Percentiles rank a stretch among this genome's conserved stretches.
Evolutionary conservation across 345 rosid species (phyloP).

Genomic region (Punica granatum): DNA sequence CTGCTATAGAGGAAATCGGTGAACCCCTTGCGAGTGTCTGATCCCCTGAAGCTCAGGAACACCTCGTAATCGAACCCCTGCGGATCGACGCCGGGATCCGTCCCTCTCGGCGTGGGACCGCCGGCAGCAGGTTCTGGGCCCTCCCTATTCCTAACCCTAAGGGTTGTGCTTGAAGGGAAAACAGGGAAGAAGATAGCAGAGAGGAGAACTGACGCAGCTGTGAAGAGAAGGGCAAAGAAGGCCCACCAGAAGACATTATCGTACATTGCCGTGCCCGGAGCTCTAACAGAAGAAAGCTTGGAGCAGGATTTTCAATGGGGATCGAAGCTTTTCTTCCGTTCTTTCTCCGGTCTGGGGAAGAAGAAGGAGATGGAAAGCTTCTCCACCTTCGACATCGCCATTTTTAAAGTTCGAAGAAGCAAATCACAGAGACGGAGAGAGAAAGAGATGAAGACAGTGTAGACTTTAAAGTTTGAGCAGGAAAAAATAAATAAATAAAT

Average conservation of each 20-base stretch:
- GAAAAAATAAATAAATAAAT: too few species aligned
- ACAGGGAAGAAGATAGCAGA: neutral
- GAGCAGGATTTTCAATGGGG: neutral
- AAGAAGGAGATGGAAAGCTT: neutral
- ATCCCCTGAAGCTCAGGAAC: conserved; percentile 1
- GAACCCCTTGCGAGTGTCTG: neutral
- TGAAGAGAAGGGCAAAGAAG: neutral
- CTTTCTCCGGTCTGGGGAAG: neutral
- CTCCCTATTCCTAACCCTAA: neutral
- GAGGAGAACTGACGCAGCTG: neutral
- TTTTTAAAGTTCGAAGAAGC: too few species aligned
- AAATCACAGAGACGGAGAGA: too few species aligned
- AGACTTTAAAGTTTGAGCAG: too few species aligned
- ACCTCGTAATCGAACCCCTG: neutral
- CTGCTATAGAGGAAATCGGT: neutral
- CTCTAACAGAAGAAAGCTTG: neutral
- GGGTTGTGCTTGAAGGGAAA: neutral
- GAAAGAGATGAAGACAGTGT: too few species aligned
- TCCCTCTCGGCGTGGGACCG: neutral
- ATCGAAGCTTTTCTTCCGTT: too few species aligned
- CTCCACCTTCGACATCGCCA: too few species aligned
- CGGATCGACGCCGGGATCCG: neutral
- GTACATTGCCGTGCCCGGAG: neutral
- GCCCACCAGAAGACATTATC: conserved; percentile 2
- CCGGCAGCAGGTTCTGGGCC: neutral